These are phyloP conservation scores for Blastocladiella emersonii DNA, from an alignment of 371 early-diverging fungal species.

Conservation along the genomic window DNA sequence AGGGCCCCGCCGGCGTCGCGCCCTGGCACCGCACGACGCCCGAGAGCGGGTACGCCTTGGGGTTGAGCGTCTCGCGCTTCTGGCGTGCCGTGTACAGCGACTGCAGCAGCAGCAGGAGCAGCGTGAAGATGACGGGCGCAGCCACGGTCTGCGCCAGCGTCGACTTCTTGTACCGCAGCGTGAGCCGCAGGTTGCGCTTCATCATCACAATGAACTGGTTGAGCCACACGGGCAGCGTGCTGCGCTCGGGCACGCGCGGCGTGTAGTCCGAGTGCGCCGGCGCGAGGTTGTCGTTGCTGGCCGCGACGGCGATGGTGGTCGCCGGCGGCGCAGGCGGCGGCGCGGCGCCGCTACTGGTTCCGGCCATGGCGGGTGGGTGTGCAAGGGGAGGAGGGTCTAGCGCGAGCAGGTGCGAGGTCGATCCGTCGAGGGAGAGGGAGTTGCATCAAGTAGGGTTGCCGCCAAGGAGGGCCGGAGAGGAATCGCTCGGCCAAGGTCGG, in stretches of 20 bases:
- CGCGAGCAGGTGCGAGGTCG: too few species aligned
- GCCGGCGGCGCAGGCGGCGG: too few species aligned
- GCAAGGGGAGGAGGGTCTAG: too few species aligned
- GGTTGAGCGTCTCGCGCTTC: slow-evolving; percentile 26
- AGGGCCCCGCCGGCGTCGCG: slow-evolving; percentile 15
- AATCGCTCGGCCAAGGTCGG: too few species aligned
- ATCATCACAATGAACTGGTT: slow-evolving; percentile 44
- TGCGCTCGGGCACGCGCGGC: background rate
- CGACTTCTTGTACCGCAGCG: slow-evolving; percentile 39
- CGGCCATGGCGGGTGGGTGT: too few species aligned
- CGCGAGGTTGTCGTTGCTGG: background rate
- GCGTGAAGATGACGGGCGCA: slow-evolving; percentile 45
- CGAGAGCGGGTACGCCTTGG: slow-evolving; percentile 28
- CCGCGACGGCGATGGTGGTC: too few species aligned
- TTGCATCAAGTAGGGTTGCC: too few species aligned
- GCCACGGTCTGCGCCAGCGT: slow-evolving; percentile 44
- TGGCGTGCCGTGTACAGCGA: slow-evolving; percentile 37
- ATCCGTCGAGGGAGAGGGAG: too few species aligned
- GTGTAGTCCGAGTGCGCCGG: background rate
- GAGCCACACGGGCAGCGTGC: background rate
- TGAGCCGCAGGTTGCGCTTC: slow-evolving; percentile 42
- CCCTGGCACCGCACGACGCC: slow-evolving; percentile 41
- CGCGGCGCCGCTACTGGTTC: too few species aligned
- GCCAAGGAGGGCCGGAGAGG: too few species aligned
- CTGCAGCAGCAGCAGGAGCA: slow-evolving; percentile 46